Conservation (phyloP, 2,329 filamentous ascomycete species). For the Trichoderma oligosporum region DNA sequence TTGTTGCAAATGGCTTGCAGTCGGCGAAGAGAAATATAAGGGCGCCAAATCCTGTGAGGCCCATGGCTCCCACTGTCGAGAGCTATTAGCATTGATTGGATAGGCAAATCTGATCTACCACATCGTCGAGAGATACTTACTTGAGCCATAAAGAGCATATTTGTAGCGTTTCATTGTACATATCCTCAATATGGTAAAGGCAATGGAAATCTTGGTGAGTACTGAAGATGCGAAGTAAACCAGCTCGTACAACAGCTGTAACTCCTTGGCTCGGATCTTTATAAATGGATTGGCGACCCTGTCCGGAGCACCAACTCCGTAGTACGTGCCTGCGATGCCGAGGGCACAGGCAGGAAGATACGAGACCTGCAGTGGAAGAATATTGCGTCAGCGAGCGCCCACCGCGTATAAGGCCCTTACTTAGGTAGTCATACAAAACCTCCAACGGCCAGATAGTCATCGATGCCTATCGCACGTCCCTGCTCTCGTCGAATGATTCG, state of each 20-base stretch:
- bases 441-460: not conserved
- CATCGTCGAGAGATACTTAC: not conserved
- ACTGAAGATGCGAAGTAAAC: not conserved
- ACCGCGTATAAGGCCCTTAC: not conserved
- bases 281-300: not conserved
- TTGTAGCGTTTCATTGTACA: not conserved
- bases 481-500: not conserved
- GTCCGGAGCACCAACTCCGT: not conserved
- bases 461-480: not conserved
- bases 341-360: not conserved
- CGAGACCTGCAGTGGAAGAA: not conserved
- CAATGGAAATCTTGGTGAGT: not conserved
- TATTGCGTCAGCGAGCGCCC: not conserved
- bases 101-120: not conserved
- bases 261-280: not conserved
- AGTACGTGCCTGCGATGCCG: not conserved
- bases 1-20: not conserved
- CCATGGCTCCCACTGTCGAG: not conserved
- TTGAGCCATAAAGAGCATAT: not conserved
- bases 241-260: not conserved
- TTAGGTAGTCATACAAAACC: not conserved
- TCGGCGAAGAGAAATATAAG: slow-evolving; percentile 1
- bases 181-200: slow-evolving; percentile 4
- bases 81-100: not conserved
- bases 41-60: not conserved